Conservation (phyloP, 768 basidiomycete genomes). For the Kwoniella sp. region DNA sequence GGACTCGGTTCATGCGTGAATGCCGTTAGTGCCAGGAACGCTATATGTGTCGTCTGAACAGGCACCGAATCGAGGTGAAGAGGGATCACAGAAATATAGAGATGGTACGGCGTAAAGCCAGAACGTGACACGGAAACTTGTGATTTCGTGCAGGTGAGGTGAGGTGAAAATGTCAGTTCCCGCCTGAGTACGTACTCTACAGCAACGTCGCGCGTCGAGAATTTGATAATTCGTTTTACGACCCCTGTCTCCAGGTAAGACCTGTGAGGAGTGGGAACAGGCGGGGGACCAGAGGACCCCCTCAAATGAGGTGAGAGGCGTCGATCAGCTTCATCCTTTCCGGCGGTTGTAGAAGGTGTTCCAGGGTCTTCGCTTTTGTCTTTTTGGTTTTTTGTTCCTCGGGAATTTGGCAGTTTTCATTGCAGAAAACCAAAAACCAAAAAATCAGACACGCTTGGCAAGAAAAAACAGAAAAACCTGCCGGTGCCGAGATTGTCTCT, state of each 20-base stretch:
- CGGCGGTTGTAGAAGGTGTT: conserved; percentile 13
- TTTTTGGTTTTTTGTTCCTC: conserved; percentile 3
- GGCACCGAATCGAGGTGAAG: too few species aligned
- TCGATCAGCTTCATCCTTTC: conserved; percentile 11
- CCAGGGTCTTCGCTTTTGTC: not conserved
- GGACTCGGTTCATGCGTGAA: not conserved
- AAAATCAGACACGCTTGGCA: not conserved
- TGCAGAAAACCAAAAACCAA: not conserved
- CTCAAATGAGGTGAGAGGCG: conserved; percentile 13
- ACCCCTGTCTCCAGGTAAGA: too few species aligned
- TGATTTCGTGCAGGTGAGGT: not conserved
- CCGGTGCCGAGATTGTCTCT: too few species aligned
- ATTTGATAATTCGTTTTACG: too few species aligned
- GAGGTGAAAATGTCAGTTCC: too few species aligned
- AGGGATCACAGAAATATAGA: too few species aligned
- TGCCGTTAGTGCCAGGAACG: not conserved
- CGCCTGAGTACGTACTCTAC: not conserved
- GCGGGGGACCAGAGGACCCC: too few species aligned
- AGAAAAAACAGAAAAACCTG: not conserved
- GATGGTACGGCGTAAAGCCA: not conserved
- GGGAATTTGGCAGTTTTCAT: not conserved
- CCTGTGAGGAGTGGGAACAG: too few species aligned
- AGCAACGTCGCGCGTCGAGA: not conserved
- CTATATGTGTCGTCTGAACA: not conserved
- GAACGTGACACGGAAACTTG: not conserved